Evolutionary conservation across 495 filamentous ascomycete species (phyloP), one percentile per base, ranked within the genome.

Genomic region (Choiromyces venosus): DNA sequence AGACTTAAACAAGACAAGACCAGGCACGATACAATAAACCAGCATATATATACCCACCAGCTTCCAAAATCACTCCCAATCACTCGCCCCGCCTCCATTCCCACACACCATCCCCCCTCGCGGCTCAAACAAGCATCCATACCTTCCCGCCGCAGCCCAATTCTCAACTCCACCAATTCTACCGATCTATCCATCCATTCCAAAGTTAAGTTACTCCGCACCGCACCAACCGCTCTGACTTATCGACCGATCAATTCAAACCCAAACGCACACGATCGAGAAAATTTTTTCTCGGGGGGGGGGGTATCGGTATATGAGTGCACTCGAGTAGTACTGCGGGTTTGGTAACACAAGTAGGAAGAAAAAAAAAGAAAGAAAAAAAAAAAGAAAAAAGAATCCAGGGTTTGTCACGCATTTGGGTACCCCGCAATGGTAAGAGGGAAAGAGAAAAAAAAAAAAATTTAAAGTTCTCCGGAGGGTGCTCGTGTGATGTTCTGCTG

Each of bases 61-160:
- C n/a, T 46, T 21, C 46, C 46, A 25, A 25, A 25, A 16, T 61
- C 52, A 61, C n/a, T 10, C 52, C 2, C 2, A 56, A 56, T 56
- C 46, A 56, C 46, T 56, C 46, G 40, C 14, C 40, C 10, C 10
- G 9, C 39, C 40, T 16, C 40, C 40, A 3, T 16, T 16, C 14
- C 10, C 12, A 4, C 10, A 12, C 14, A 40, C 12, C 39, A 40
- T 42, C 4, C 12, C 14, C 12, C 10, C 52, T 14, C 29, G 52
- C 16, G 52, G n/a, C 52, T 61, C 52, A 61, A 61, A 61, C n/a
- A 12, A 52, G 46, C 46, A 21, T 25, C 44, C 44, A 1, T 25
- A 61, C 52, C 52, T 61, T 61, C 52, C 52, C 52, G 52, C 52
- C 52, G 52, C 52, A 16, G 52, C n/a, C 52, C 52, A 29, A 61